Base-by-base conservation (phyloP, 2,329 filamentous ascomycete species). In the Uncinocarpus reesii region DNA sequence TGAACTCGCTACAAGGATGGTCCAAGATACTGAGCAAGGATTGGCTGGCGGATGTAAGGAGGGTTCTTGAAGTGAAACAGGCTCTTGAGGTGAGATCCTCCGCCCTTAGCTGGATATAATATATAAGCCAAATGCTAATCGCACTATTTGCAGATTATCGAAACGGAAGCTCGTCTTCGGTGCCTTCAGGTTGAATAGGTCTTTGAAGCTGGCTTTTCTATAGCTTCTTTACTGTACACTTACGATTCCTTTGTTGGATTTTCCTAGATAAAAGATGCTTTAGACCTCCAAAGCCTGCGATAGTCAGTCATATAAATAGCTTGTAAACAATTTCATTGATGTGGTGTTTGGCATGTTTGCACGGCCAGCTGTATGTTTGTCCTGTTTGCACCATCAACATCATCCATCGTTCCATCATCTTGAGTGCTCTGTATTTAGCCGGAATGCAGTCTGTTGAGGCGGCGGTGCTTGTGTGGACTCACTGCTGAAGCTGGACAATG, bases 1-100 rank as follows among this genome's bases (percentile, higher is more conserved):
- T 98, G 83, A 98, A 96, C 64, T 79, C 81, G 1, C 74, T 98
- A 40, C 78, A 83, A 53, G 92, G 92, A 21, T 98, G 92, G 92
- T 89, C 90, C 41, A 95, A 92, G 76, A 90, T 89, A 34, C 71
- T 98, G 62, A 93, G 86, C 68, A 81, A 84, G 61, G 92, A 98
- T 67, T 98, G 92, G 92, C 70, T 98, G 57, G 77, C 76, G 45
- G 92, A 98, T 74, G 85, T 88, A 53, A 80, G 92, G 64, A 84
- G 88, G 71, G 86, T 94, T 55, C 73, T 98, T 61, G 92, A 98
- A 71, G 92, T 96, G 55, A 83, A 86, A 70, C 92, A 98, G 71
- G 92, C 92, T 60, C 75, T 98, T 60, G 92, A 98, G 68, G 92
- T 95, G 69, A 80, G 51, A 55, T 42, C n/a, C n/a, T n/a, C n/a